These are phyloP conservation scores for Trichoderma endophyticum DNA, from an alignment of 2,329 filamentous ascomycete species.

Conservation along the genomic window DNA sequence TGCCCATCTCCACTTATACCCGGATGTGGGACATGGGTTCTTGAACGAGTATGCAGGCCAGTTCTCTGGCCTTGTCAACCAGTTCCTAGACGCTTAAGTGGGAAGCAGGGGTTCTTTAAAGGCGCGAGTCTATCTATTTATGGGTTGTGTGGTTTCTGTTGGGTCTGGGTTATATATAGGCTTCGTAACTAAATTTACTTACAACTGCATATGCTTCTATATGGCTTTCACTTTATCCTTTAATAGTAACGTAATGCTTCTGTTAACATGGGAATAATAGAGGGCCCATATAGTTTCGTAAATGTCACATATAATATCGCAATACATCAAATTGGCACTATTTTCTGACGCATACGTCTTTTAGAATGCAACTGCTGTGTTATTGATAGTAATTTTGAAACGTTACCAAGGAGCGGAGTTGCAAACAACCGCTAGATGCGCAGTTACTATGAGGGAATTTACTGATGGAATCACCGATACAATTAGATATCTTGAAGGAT, in stretches of 20 bases:
- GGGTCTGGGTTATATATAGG: neutral
- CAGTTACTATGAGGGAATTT: neutral
- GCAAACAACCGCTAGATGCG: neutral
- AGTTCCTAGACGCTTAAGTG: neutral
- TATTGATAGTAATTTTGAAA: neutral
- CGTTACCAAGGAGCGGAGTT: neutral
- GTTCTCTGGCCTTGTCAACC: neutral
- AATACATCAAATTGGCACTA: neutral
- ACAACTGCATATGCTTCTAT: neutral
- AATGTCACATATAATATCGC: neutral
- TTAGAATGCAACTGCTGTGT: neutral
- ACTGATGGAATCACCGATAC: neutral
- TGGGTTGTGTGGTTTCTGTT: neutral
- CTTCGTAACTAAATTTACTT: neutral
- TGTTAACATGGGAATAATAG: neutral
- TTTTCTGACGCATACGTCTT: fast-evolving
- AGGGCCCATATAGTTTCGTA: neutral
- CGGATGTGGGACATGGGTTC: slow-evolving; percentile 7
- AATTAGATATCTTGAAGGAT: neutral
- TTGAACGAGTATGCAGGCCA: slow-evolving; percentile 7
- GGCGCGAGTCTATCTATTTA: neutral
- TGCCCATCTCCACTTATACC: slow-evolving; percentile 4
- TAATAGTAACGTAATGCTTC: neutral
- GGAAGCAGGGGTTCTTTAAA: neutral
- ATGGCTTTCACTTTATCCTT: fast-evolving